Conservation (phyloP, 495 filamentous ascomycete species). For the Barbatosphaeria neglecta region DNA sequence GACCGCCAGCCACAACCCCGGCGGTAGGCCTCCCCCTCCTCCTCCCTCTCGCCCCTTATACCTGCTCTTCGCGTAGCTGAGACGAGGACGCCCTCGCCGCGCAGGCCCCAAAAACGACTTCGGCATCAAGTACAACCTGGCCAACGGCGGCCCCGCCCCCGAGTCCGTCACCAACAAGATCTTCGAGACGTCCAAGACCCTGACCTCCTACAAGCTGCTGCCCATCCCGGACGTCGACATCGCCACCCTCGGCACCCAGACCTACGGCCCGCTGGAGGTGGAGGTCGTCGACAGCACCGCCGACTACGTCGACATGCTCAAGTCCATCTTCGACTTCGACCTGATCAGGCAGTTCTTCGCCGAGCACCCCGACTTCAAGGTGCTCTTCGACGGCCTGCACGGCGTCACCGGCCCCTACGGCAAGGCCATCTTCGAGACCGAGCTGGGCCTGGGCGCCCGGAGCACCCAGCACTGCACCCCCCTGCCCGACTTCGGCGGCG, state of each 20-base stretch:
- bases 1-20: slow-evolving; percentile 96
- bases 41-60: background rate
- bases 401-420: slow-evolving; percentile 96
- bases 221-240: slow-evolving; percentile 83
- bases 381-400: slow-evolving; percentile 87
- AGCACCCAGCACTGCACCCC: slow-evolving; percentile 92
- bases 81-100: background rate
- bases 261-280: slow-evolving; percentile 75
- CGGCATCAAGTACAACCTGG: slow-evolving; percentile 97
- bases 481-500: slow-evolving; percentile 87
- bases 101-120: slow-evolving; percentile 87
- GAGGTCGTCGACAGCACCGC: slow-evolving; percentile 86
- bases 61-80: no score
- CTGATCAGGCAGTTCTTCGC: slow-evolving; percentile 88
- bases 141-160: slow-evolving; percentile 90
- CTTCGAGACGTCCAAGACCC: slow-evolving; percentile 74
- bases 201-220: slow-evolving; percentile 84
- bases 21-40: slow-evolving; percentile 50
- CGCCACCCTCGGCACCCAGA: slow-evolving; percentile 66
- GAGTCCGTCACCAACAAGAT: slow-evolving; percentile 97
- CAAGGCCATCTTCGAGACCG: slow-evolving; percentile 84
- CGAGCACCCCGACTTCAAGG: slow-evolving; percentile 81
- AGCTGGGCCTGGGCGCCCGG: slow-evolving; percentile 63
- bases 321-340: slow-evolving; percentile 94
- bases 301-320: slow-evolving; percentile 91